Base-by-base conservation (phyloP, 805 yeast species). In the Candida silvicultrix region DNA sequence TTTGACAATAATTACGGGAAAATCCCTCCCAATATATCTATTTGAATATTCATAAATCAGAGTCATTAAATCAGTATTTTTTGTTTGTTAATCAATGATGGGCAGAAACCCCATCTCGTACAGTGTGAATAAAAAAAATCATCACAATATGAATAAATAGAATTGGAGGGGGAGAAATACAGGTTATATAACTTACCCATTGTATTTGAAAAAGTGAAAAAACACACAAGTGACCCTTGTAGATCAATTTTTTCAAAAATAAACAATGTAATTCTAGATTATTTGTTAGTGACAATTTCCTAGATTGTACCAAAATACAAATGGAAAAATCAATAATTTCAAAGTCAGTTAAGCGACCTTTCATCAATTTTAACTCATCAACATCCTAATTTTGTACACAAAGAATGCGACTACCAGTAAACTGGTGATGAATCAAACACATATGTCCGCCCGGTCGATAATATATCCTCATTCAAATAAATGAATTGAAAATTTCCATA, bases 41-140 rank as follows among this genome's bases (percentile, higher is more conserved):
- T n/a, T n/a, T n/a, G n/a, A n/a, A n/a, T n/a, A n/a, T 18, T 44
- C 36, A 35, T 23, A 19, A 19, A 52, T 72, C 77, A 72, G 77
- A 71, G 64, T 72, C 77, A 72, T 72, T 72, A 74, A 74, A 74
- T 74, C 79, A 74, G 79, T 74, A 41, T 63, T 70, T n/a, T 66
- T 67, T 65, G 57, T 55, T 60, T 50, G 53, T 52, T 60, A 65
- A 63, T 68, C 73, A 67, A 57, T 45, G 65, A 59, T 51, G 46
- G 49, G 40, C 51, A 51, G 19, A 35, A 36, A 20, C 35, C 23
- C 35, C 23, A 57, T 62, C 73, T 74, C 75, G 64, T 73, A 74
- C 77, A 74, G 78, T 75, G 78, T 77, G 82, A 77, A 77, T 77
- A 75, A 59, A 58, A 57, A 34, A 55, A 62, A 62, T 70, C 73